A percentile compares a stretch with the other conserved stretches of the same genome.
These are phyloP conservation scores for Mycogone perniciosa DNA, from an alignment of 2,329 filamentous ascomycete genomes.

Conservation along the genomic window DNA sequence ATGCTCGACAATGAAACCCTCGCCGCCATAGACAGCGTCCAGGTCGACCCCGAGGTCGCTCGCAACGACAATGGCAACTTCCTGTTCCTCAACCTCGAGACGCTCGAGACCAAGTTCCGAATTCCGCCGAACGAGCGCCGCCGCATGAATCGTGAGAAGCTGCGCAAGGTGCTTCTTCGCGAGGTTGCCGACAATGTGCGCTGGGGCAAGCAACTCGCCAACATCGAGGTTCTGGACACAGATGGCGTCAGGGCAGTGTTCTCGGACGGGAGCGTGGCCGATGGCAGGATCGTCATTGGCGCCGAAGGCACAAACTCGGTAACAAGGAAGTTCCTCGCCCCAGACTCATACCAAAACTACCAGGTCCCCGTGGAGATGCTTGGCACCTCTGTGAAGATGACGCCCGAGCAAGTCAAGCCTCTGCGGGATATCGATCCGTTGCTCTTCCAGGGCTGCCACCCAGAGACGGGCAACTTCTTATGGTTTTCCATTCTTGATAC, in stretches of 20 bases:
- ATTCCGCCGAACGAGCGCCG: constrained; percentile 32
- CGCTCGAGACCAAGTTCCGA: constrained; percentile 30
- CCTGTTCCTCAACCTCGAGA: constrained; percentile 35
- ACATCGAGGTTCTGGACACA: constrained; percentile 18
- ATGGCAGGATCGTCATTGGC: constrained; percentile 33
- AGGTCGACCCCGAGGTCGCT: constrained; percentile 32
- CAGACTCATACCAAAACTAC: constrained; percentile 25
- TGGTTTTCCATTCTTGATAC: constrained; percentile 43
- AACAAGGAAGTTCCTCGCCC: constrained; percentile 29
- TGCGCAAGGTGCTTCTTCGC: constrained; percentile 25
- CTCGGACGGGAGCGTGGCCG: constrained; percentile 25
- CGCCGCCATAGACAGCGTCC: constrained; percentile 19
- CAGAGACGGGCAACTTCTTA: constrained; percentile 42
- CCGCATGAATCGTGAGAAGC: constrained; percentile 31
- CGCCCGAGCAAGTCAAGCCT: constrained; percentile 30
- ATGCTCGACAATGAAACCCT: constrained; percentile 20
- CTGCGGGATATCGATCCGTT: constrained; percentile 45
- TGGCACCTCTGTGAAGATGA: constrained; percentile 32
- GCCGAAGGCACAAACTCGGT: constrained; percentile 34
- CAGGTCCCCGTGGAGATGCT: constrained; percentile 32
- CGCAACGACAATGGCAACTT: constrained; percentile 33
- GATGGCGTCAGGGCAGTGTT: constrained; percentile 24
- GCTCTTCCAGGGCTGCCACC: constrained; percentile 49
- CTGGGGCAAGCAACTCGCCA: constrained; percentile 27
- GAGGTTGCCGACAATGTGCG: constrained; percentile 24